Conservation (phyloP, 192 early-diverging fungal genomes). For the Mycoemilia scoparia region DNA sequence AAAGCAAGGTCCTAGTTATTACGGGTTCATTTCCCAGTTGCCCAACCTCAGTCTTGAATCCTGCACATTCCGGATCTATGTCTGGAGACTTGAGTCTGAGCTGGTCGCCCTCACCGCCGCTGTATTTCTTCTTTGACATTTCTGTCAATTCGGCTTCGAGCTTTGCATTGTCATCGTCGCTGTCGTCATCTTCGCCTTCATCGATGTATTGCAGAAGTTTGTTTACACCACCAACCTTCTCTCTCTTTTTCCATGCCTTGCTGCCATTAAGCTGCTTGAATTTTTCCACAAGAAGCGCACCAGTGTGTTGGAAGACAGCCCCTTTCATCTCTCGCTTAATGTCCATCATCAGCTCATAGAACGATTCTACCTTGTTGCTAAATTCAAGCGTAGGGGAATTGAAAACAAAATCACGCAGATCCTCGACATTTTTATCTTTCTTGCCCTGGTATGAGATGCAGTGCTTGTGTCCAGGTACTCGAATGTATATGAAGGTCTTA, state of each 20-base stretch:
- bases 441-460: slow-evolving; percentile 76
- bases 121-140: no score
- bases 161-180: no score
- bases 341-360: slow-evolving; percentile 30
- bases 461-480: slow-evolving; percentile 60
- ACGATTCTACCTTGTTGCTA: slow-evolving; percentile 30
- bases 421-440: slow-evolving; percentile 21
- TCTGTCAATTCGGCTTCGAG: no score
- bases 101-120: no score
- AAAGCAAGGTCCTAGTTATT: no score
- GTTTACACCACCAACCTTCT: no score
- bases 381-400: slow-evolving; percentile 24
- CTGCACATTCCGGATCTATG: no score
- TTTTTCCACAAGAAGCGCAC: slow-evolving; percentile 30
- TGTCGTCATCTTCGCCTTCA: no score
- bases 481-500: slow-evolving; percentile 79
- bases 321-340: slow-evolving; percentile 31
- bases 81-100: no score
- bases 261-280: slow-evolving; percentile 27
- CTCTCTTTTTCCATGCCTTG: slow-evolving; percentile 30
- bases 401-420: slow-evolving; percentile 30
- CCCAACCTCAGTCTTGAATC: no score
- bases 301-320: slow-evolving; percentile 27
- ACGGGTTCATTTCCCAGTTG: no score
- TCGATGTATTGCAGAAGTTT: no score